Percentiles rank a stretch among this genome's conserved stretches.
Conservation (phyloP, 352 stramenopile genomes). For the Globisporangium lucens region DNA sequence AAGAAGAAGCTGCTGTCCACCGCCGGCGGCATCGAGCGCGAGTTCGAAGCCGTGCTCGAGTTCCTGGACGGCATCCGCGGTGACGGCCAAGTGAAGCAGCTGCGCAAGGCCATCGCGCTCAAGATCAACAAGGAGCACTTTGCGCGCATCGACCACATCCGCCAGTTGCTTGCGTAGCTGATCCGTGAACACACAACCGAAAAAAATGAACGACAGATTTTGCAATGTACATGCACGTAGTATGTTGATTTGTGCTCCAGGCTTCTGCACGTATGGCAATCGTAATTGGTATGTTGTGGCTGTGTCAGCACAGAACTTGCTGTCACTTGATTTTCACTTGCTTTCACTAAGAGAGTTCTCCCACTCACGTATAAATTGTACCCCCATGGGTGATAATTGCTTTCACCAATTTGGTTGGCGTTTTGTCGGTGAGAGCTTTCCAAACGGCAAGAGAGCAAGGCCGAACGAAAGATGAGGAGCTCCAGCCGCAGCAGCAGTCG, state of each 20-base stretch:
- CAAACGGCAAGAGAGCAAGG: neutral
- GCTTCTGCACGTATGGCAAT: neutral
- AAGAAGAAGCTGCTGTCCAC: constrained; percentile 42
- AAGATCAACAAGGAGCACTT: constrained; percentile 74
- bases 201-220: neutral
- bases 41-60: constrained; percentile 75
- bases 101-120: constrained; percentile 62
- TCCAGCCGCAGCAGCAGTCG: constrained; percentile 18
- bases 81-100: constrained; percentile 58
- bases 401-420: neutral
- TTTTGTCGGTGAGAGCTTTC: neutral
- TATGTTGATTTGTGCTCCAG: neutral
- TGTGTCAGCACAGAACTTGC: neutral
- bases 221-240: neutral
- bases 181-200: neutral
- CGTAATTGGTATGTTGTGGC: neutral
- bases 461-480: constrained; percentile 8
- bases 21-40: constrained; percentile 58
- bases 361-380: neutral
- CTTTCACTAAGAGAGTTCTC: neutral
- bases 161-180: constrained; percentile 18
- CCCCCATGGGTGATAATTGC: neutral
- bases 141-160: constrained; percentile 60
- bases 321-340: neutral
- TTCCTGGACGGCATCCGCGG: constrained; percentile 73